phyloP scores from a whole-genome alignment of 2,329 filamentous ascomycete species.

The Aspergillus transmontanensis region DNA sequence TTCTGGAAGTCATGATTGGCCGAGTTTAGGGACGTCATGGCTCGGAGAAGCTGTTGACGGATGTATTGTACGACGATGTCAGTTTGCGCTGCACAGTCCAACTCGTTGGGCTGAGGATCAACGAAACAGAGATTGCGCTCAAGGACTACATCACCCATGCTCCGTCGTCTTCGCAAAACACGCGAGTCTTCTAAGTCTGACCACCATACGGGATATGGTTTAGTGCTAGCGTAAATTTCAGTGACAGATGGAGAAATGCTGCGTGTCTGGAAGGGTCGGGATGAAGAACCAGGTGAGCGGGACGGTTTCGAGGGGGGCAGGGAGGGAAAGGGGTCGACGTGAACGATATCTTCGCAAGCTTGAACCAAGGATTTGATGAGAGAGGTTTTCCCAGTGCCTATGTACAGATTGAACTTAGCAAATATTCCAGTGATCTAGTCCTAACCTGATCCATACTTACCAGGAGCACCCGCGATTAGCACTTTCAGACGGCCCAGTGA shows the following conservation, averaged over 20 bases:
- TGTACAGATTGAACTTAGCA: neutral
- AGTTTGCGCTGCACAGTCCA: constrained; percentile 56
- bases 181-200: constrained; percentile 71
- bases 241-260: constrained; percentile 46
- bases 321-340: constrained; percentile 68
- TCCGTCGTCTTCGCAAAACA: constrained; percentile 65
- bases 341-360: constrained; percentile 86
- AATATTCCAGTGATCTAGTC: neutral
- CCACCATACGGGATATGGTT: constrained; percentile 89
- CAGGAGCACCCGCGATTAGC: constrained; percentile 78
- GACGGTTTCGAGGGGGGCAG: constrained; percentile 19
- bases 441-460: constrained; percentile 48
- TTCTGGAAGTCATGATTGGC: constrained; percentile 74
- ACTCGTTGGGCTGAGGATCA: constrained; percentile 69
- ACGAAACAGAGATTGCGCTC: constrained; percentile 94
- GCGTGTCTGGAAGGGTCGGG: constrained; percentile 22
- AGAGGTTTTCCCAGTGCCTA: constrained; percentile 85
- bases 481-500: constrained; percentile 83
- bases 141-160: constrained; percentile 73
- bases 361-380: constrained; percentile 88
- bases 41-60: constrained; percentile 67
- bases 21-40: constrained; percentile 62
- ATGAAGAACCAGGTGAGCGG: constrained; percentile 25
- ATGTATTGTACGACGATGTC: constrained; percentile 70
- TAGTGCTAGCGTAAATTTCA: constrained; percentile 78